phyloP scores from a whole-genome alignment of 495 filamentous ascomycete genomes.

The Tuber indicum region DNA sequence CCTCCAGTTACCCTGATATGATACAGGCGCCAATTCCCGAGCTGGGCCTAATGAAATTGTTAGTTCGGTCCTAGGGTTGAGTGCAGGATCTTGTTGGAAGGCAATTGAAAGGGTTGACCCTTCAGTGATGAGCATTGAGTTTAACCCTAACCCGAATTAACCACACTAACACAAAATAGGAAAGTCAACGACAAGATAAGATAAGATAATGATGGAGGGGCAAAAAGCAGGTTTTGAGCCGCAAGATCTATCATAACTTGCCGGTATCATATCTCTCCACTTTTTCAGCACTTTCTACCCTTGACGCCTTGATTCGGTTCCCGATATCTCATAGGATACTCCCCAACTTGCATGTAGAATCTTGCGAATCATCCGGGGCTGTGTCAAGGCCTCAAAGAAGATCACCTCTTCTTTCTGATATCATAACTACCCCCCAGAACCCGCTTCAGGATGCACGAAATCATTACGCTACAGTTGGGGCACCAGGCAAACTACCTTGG shows the following conservation, averaged over 20 bases:
- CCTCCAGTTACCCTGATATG: background rate
- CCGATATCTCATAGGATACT: background rate
- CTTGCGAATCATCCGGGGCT: background rate
- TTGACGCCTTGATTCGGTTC: constrained; percentile 9
- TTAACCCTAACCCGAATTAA: background rate
- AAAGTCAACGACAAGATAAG: constrained; percentile 14
- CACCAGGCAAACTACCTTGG: constrained; percentile 88
- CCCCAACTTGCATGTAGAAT: background rate
- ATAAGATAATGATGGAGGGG: constrained; percentile 11
- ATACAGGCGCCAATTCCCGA: background rate
- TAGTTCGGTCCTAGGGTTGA: background rate
- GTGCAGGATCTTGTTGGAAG: background rate
- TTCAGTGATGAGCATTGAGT: background rate
- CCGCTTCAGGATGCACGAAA: constrained; percentile 71
- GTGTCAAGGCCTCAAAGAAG: background rate
- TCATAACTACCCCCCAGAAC: constrained; percentile 2
- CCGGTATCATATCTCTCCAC: background rate
- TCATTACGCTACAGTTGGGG: constrained; percentile 88
- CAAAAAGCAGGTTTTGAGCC: constrained; percentile 10
- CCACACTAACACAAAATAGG: background rate
- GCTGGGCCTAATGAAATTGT: background rate
- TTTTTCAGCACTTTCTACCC: constrained; percentile 4
- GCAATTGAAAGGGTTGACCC: background rate
- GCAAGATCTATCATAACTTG: background rate
- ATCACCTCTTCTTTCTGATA: background rate